Conservation (phyloP, 177 flowering plant genomes). For the Telopea speciosissima region DNA sequence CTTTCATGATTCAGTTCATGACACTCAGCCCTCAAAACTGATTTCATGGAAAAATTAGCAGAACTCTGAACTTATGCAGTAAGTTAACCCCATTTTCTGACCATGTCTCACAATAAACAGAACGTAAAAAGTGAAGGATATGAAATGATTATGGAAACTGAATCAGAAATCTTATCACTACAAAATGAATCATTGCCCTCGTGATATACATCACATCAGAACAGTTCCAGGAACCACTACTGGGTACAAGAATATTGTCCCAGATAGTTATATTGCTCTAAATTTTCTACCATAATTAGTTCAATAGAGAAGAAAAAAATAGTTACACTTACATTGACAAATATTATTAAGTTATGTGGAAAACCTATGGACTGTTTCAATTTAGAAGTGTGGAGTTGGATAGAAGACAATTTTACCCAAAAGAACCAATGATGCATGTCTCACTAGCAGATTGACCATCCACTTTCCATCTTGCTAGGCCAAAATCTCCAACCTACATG, state of each 20-base stretch:
- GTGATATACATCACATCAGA: too few relatives aligned
- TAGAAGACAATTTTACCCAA: slow-evolving; percentile 23
- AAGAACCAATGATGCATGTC: slow-evolving; percentile 31
- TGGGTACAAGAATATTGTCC: too few relatives aligned
- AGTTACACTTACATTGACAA: background rate
- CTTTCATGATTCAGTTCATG: too few relatives aligned
- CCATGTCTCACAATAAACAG: background rate
- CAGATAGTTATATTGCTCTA: too few relatives aligned
- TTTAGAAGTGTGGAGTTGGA: too few relatives aligned
- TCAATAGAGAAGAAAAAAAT: background rate
- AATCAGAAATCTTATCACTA: background rate
- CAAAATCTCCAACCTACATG: slow-evolving; percentile 42
- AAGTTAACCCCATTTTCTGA: background rate
- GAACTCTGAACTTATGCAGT: background rate
- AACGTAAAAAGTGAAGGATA: background rate
- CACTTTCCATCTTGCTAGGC: slow-evolving; percentile 39
- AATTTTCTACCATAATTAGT: too few relatives aligned
- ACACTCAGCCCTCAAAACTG: too few relatives aligned
- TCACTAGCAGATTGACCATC: slow-evolving; percentile 34
- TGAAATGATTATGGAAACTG: background rate
- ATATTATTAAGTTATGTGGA: too few relatives aligned
- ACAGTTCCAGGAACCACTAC: too few relatives aligned
- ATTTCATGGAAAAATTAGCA: too few relatives aligned
- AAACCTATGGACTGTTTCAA: background rate
- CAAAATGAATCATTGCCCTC: too few relatives aligned